These are phyloP conservation scores for Rhodomyrtus tomentosa DNA, from an alignment of 345 rosid species.

Conservation along the genomic window DNA sequence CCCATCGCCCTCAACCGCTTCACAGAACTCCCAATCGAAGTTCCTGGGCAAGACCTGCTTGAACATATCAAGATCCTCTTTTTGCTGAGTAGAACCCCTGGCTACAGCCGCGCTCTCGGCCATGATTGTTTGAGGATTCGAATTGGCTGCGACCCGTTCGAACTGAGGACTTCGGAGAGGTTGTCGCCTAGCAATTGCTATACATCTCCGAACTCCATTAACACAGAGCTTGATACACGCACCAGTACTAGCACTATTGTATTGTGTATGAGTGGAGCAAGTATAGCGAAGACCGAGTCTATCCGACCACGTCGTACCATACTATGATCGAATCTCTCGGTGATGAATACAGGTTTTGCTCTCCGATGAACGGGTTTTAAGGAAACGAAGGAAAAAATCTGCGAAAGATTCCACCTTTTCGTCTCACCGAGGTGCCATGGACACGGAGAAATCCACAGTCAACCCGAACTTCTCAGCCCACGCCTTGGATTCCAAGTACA, in stretches of 20 bases:
- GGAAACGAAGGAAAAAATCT: not conserved
- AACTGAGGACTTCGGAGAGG: not conserved
- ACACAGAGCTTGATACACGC: not conserved
- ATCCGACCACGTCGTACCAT: not conserved
- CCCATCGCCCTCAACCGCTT: not conserved
- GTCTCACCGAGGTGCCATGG: slow-evolving; percentile 42
- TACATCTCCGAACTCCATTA: not conserved
- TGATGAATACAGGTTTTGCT: not conserved
- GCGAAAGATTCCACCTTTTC: not conserved
- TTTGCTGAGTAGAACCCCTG: not conserved
- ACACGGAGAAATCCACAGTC: slow-evolving; percentile 34
- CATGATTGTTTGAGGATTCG: not conserved
- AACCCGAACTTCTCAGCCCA: slow-evolving; percentile 35
- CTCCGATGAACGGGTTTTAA: not conserved
- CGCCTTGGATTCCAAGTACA: slow-evolving; percentile 28
- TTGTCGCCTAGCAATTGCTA: not conserved
- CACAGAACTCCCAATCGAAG: not conserved
- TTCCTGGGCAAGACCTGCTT: not conserved
- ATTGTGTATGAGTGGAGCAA: not conserved
- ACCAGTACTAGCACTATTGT: not conserved
- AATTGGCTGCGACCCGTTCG: not conserved
- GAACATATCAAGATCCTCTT: not conserved
- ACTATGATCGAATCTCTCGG: not conserved
- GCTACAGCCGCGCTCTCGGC: not conserved
- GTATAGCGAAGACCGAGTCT: not conserved